Evolutionary conservation across 2,329 filamentous ascomycete species (phyloP).

Genomic region (Didymella segeticola): DNA sequence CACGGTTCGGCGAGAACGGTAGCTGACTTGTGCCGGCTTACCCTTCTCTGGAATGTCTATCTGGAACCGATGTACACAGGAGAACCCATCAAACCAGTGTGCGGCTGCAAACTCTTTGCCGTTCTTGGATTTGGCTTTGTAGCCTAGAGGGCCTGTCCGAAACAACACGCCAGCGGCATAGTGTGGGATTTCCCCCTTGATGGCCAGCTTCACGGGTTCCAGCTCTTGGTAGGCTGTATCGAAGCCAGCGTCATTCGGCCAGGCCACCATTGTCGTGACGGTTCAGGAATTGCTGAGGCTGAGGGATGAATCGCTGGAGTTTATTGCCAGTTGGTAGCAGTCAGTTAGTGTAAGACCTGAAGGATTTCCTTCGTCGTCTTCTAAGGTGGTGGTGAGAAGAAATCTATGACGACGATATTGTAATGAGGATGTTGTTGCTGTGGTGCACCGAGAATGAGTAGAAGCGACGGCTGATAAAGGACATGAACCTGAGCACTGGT

Average conservation of each 20-base stretch:
- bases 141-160: slow-evolving; percentile 70
- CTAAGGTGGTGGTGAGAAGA: too few relatives aligned
- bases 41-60: slow-evolving; percentile 58
- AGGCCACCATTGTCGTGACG: slow-evolving; percentile 26
- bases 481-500: not conserved
- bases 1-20: slow-evolving; percentile 74
- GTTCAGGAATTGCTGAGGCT: not conserved
- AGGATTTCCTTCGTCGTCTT: too few relatives aligned
- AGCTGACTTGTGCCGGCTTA: slow-evolving; percentile 60
- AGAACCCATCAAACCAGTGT: slow-evolving; percentile 85
- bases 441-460: not conserved
- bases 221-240: slow-evolving; percentile 70
- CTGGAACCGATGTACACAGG: slow-evolving; percentile 74
- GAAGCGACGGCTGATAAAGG: not conserved
- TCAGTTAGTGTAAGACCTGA: too few relatives aligned
- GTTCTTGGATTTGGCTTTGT: slow-evolving; percentile 65
- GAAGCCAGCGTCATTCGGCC: slow-evolving; percentile 56
- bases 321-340: not conserved
- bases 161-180: slow-evolving; percentile 77
- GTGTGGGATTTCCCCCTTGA: slow-evolving; percentile 71
- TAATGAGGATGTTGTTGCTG: not conserved
- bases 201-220: slow-evolving; percentile 66
- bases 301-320: not conserved
- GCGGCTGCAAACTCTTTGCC: slow-evolving; percentile 66
- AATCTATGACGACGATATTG: not conserved